Percentiles rank a stretch among this genome's conserved stretches.
These are phyloP conservation scores for Aspergillus sp. DNA, from an alignment of 2,329 filamentous ascomycete species.

Conservation along the genomic window DNA sequence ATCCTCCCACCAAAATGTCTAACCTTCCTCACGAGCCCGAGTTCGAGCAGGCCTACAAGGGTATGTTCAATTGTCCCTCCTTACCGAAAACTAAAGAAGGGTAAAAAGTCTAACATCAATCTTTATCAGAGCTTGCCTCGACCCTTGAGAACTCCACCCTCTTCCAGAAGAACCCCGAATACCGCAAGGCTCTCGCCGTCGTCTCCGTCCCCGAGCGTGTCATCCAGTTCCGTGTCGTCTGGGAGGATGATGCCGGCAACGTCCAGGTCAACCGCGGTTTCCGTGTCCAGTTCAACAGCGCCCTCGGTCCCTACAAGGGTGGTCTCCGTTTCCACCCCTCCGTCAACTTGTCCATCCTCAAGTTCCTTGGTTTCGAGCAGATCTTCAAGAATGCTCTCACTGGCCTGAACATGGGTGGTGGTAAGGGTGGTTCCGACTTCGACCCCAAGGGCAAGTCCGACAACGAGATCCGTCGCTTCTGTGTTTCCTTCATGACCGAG, in stretches of 20 bases:
- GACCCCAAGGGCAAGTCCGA: conserved; percentile 99
- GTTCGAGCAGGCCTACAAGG: conserved; percentile 98
- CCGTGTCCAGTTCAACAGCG: conserved; percentile 98
- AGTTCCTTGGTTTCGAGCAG: conserved; percentile 99
- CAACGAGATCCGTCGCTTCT: conserved; percentile 96
- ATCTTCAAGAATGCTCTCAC: conserved; percentile 99
- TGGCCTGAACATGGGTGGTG: conserved; percentile 92
- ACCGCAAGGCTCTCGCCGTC: conserved; percentile 84
- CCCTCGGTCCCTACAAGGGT: conserved; percentile 96
- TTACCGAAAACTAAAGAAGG: neutral
- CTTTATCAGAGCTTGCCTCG: conserved; percentile 75
- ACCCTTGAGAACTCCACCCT: conserved; percentile 92
- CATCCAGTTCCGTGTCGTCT: conserved; percentile 95
- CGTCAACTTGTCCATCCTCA: conserved; percentile 69
- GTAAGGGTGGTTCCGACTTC: conserved; percentile 97
- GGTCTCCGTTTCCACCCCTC: conserved; percentile 88
- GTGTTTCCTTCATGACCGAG: conserved; percentile 93
- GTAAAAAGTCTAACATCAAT: neutral
- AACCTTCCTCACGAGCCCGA: conserved; percentile 87
- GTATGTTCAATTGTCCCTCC: conserved; percentile 52
- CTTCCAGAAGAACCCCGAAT: conserved; percentile 92
- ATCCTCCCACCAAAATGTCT: conserved; percentile 61
- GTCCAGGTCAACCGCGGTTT: conserved; percentile 92
- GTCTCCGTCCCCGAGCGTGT: conserved; percentile 90
- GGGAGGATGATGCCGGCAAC: conserved; percentile 87